Percentiles rank a stretch among this genome's conserved stretches.
Evolutionary conservation across 768 basidiomycete species (phyloP).

Genomic region (Coprinopsis strossmayeri): DNA sequence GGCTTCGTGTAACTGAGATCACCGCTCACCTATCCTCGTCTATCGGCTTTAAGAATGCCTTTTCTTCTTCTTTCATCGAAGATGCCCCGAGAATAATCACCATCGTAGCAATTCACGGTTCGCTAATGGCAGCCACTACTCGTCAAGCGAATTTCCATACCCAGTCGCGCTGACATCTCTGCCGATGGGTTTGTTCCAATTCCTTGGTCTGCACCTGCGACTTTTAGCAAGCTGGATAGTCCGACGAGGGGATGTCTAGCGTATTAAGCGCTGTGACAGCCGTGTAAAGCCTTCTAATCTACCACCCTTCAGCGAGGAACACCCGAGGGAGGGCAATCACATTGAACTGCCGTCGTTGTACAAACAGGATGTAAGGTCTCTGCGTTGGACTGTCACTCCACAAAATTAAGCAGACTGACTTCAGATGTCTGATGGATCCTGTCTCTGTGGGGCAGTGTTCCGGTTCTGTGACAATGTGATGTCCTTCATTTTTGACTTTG

Average conservation of each 20-base stretch:
- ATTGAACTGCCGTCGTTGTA: too few species aligned
- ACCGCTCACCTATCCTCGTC: conserved; percentile 3
- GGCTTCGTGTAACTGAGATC: not conserved
- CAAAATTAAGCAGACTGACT: not conserved
- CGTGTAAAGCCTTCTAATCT: too few species aligned
- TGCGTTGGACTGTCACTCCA: not conserved
- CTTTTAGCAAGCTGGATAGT: not conserved
- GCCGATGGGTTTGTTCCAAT: not conserved
- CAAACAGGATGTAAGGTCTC: too few species aligned
- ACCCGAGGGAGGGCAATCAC: too few species aligned
- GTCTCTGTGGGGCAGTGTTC: not conserved
- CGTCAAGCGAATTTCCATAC: too few species aligned
- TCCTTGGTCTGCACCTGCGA: not conserved
- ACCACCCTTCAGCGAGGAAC: not conserved
- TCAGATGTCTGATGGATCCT: conserved; percentile 1
- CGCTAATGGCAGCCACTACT: too few species aligned
- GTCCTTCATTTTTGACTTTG: not conserved
- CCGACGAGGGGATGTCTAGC: too few species aligned
- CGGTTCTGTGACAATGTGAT: not conserved
- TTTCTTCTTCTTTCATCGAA: conserved; percentile 8
- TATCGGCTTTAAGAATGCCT: not conserved
- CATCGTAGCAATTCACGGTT: not conserved
- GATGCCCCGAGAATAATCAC: conserved; percentile 7
- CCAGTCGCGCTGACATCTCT: not conserved
- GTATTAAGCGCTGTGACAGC: too few species aligned